Evolutionary conservation across 176 grass and related monocot genomes (phyloP).

Genomic region (Aegilops sharonensis): DNA sequence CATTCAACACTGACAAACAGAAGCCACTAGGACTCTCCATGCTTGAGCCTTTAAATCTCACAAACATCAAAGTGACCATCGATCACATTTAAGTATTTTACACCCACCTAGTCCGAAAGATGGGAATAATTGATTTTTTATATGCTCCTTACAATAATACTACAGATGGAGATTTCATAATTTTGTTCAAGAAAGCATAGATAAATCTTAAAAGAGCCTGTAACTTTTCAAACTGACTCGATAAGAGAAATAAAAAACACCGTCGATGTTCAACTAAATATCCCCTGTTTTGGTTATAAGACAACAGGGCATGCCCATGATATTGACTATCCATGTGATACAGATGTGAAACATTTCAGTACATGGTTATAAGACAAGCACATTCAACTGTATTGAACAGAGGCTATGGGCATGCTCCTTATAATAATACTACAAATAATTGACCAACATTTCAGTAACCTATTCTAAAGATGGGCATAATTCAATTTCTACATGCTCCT

Average conservation of each 20-base stretch:
- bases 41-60: not conserved
- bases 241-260: not conserved
- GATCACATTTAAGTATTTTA: not conserved
- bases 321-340: not conserved
- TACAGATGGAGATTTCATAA: not conserved
- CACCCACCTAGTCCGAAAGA: not conserved
- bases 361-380: not conserved
- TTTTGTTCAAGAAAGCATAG: not conserved
- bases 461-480: not conserved
- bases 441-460: not conserved
- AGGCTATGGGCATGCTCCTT: not conserved
- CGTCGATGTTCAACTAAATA: not conserved
- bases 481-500: not conserved
- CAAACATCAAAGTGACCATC: not conserved
- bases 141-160: not conserved
- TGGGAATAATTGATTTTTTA: not conserved
- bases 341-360: not conserved
- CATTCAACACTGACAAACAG: conserved; percentile 3
- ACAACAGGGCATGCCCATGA: not conserved
- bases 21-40: not conserved
- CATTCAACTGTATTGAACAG: conserved; percentile 15
- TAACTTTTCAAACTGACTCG: not conserved
- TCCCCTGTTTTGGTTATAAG: not conserved
- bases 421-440: not conserved
- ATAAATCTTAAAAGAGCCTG: not conserved